Conservation (phyloP, 106 monocot genomes). For the Iris macrosiphon region DNA sequence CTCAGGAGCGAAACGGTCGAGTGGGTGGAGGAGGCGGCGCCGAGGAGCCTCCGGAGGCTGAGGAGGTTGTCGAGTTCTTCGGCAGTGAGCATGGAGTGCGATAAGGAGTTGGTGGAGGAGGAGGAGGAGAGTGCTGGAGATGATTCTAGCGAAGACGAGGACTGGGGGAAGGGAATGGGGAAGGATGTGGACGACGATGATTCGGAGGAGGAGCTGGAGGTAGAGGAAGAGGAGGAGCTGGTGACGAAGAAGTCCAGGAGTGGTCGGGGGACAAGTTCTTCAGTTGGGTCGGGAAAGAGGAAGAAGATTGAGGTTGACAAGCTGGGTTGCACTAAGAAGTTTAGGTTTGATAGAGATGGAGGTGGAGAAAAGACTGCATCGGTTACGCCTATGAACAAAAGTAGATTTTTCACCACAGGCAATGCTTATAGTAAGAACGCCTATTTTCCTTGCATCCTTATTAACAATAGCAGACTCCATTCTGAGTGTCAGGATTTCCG, state of each 20-base stretch:
- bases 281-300: constrained; percentile 29
- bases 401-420: not conserved
- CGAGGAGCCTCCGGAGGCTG: constrained; percentile 45
- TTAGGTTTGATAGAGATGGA: constrained; percentile 25
- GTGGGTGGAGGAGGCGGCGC: constrained; percentile 39
- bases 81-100: not conserved
- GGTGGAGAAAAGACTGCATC: constrained; percentile 2
- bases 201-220: constrained; percentile 30
- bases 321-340: constrained; percentile 32
- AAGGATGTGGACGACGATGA: constrained; percentile 20
- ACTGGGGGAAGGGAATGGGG: constrained; percentile 34
- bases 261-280: constrained; percentile 13
- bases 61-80: constrained; percentile 28
- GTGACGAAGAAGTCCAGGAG: constrained; percentile 14
- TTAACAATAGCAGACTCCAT: no score
- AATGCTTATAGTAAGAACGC: not conserved
- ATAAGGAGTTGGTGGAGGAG: not conserved
- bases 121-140: constrained; percentile 15
- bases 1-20: constrained; percentile 61
- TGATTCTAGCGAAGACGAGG: constrained; percentile 42
- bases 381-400: not conserved
- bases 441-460: no score
- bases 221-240: constrained; percentile 27
- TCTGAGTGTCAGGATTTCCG: no score
- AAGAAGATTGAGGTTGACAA: constrained; percentile 35